These are phyloP conservation scores for Vicia faba DNA, from an alignment of 306 rosid genomes.

Conservation along the genomic window DNA sequence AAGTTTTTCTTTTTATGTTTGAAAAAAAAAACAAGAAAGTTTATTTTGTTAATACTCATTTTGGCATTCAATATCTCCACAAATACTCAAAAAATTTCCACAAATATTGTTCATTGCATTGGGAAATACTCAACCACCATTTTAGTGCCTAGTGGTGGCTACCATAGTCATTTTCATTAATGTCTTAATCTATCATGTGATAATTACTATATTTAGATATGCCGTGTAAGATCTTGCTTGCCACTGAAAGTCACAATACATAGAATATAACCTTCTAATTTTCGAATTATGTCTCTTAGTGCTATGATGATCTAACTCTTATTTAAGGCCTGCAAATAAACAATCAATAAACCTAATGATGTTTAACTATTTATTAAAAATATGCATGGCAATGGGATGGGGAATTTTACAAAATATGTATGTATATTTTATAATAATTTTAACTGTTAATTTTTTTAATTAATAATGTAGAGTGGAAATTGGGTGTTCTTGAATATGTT, in stretches of 20 bases:
- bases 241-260: neutral
- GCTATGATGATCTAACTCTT: neutral
- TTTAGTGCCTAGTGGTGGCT: neutral
- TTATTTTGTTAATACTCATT: neutral
- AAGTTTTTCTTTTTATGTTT: too few species aligned
- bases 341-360: neutral
- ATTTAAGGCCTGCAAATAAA: neutral
- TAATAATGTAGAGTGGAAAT: neutral
- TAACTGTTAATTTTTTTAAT: neutral
- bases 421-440: too few species aligned
- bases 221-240: conserved; percentile 10
- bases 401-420: too few species aligned
- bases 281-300: neutral
- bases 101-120: neutral
- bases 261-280: neutral
- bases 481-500: neutral
- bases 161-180: neutral
- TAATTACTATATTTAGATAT: conserved; percentile 6
- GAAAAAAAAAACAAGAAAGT: neutral
- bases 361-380: too few species aligned
- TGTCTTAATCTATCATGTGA: neutral
- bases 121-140: neutral
- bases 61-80: neutral
- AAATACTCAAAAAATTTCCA: too few species aligned
- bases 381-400: too few species aligned